Conservation (phyloP, 441 rosid species). For the Corymbia citriodora region DNA sequence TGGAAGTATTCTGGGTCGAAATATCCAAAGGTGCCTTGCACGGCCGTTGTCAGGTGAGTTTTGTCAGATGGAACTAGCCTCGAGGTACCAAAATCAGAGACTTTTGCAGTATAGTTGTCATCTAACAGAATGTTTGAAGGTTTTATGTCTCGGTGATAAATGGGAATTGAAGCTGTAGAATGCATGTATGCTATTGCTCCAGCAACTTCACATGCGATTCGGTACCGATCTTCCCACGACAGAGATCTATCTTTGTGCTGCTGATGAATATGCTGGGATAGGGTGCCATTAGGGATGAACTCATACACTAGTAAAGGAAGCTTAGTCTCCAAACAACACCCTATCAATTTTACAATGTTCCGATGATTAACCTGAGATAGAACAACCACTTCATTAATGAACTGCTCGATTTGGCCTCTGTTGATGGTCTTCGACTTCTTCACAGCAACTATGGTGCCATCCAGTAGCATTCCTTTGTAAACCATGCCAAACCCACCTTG, state of each 20-base stretch:
- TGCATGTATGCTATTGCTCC: conserved; percentile 53
- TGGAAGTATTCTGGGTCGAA: conserved; percentile 53
- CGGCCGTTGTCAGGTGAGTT: conserved; percentile 37
- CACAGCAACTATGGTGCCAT: conserved; percentile 41
- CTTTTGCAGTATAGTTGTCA: conserved; percentile 23
- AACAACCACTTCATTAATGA: conserved; percentile 40
- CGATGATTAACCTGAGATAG: conserved; percentile 40
- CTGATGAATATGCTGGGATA: conserved; percentile 28
- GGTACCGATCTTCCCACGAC: conserved; percentile 30
- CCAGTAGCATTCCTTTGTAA: conserved; percentile 43
- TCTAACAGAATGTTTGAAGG: conserved; percentile 44
- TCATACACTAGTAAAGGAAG: conserved; percentile 43
- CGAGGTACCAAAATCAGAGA: conserved; percentile 49
- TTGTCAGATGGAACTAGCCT: conserved; percentile 31
- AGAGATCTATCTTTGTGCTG: conserved; percentile 16
- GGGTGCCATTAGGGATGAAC: conserved; percentile 36
- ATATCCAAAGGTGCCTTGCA: conserved; percentile 48
- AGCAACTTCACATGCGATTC: conserved; percentile 40
- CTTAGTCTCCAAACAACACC: conserved; percentile 51
- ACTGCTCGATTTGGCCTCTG: conserved; percentile 26
- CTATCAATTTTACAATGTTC: conserved; percentile 39
- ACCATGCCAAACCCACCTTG: conserved; percentile 17
- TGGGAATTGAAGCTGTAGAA: conserved; percentile 43
- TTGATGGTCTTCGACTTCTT: conserved; percentile 32
- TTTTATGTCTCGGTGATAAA: conserved; percentile 47